Base-by-base conservation (phyloP, 1,139 yeast species). In the Pneumocystis sp. region DNA sequence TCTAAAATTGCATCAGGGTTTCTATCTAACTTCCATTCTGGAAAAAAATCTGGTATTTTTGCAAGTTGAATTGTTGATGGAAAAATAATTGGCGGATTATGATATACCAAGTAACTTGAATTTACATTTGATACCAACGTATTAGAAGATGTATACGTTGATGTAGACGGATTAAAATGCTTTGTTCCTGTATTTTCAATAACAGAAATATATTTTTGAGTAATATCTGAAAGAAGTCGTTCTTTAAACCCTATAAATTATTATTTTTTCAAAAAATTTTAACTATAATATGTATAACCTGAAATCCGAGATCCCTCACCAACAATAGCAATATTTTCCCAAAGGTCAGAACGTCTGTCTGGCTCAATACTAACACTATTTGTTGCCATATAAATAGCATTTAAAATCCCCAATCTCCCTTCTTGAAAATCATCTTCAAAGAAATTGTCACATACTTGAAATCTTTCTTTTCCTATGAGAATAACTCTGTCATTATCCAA, bases 21-120 rank as follows among this genome's bases (percentile, higher is more conserved):
- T 29, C 59, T 62, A 12, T 63, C 64, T 37, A 44, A 85, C 75
- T 91, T 91, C 97, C 97, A 93, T 71, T 89, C 96, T 0, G 96
- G 89, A 76, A 93, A 93, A 75, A 93, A 91, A 64, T 91, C 97
- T 0, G 97, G 95, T 73, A 84, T 81, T 71, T 86, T 86, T 42
- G 86, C 84, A 65, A 84, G 74, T 70, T 82, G 84, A 65, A 91
- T 82, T 15, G 85, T 79, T 29, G 85, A 83, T 21, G 97, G 97
- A 0, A 86, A 91, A 39, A 64, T 64, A 12, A 56, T 61, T 29
- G 61, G 61, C 21, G 45, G 61, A 25, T 42, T 59, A 75, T 91
- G 97, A 35, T 76, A 74, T 65, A 75, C 77, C 57, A 76, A 40
- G 19, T 42, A 50, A 19, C 59, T 61, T 40, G 64, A 63, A 59